phyloP scores from a whole-genome alignment of 2,329 filamentous ascomycete species.

The Diplodia seriata region DNA sequence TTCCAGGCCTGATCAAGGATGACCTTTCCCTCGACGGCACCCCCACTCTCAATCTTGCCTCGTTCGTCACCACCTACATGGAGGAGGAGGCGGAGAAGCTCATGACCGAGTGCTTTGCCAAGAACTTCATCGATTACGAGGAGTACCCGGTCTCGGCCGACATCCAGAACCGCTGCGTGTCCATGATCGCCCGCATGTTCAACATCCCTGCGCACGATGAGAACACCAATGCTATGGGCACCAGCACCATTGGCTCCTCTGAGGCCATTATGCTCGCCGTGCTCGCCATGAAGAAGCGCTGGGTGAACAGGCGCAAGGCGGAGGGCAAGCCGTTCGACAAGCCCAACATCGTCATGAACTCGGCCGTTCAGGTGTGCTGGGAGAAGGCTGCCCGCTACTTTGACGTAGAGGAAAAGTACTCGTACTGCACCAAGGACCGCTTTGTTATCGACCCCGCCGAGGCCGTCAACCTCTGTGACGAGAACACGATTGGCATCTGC shows the following conservation, averaged over 20 bases:
- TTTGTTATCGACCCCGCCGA: conserved; percentile 70
- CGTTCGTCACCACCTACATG: conserved; percentile 97
- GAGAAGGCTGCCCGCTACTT: conserved; percentile 88
- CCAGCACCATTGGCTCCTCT: conserved; percentile 86
- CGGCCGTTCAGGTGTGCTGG: conserved; percentile 96
- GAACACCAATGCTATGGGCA: conserved; percentile 75
- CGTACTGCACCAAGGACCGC: conserved; percentile 66
- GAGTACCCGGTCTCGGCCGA: conserved; percentile 60
- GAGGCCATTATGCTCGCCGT: conserved; percentile 85
- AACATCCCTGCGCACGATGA: conserved; percentile 69
- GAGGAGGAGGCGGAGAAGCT: conserved; percentile 96
- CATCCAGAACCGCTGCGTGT: conserved; percentile 81
- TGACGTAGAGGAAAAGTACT: conserved; percentile 88
- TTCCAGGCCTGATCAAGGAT: conserved; percentile 57
- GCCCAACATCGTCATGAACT: conserved; percentile 95
- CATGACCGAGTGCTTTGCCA: conserved; percentile 85
- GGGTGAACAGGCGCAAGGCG: conserved; percentile 85
- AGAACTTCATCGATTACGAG: conserved; percentile 76
- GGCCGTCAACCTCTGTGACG: conserved; percentile 67
- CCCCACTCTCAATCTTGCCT: conserved; percentile 85
- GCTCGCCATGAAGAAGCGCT: conserved; percentile 93
- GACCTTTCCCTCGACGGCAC: conserved; percentile 91
- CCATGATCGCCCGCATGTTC: conserved; percentile 78
- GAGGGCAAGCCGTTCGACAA: conserved; percentile 79
- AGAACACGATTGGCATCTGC: conserved; percentile 88